phyloP scores from a whole-genome alignment of 177 flowering plant genomes.

The Telopea speciosissima region DNA sequence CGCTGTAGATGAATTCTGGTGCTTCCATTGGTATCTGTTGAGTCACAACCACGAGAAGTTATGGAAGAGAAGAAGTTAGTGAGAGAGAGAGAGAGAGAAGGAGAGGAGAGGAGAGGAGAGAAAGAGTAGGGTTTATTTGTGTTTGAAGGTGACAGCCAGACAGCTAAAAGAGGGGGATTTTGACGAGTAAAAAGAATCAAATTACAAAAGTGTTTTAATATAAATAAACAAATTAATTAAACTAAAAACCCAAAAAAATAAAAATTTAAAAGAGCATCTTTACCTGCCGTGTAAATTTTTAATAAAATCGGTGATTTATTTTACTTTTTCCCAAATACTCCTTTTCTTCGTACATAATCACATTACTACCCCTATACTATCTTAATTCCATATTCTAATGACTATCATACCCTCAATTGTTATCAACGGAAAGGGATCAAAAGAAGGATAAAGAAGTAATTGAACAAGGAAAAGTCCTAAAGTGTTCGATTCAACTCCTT shows the following conservation, averaged over 20 bases:
- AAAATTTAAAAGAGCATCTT: constrained; percentile 16
- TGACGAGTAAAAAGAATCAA: constrained; percentile 19
- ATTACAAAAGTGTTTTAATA: not conserved
- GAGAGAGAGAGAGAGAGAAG: constrained; percentile 18
- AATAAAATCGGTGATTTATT: too few species aligned
- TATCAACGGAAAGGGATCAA: too few species aligned
- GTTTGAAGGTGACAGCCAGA: constrained; percentile 54
- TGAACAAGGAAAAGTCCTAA: not conserved
- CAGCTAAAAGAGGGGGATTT: constrained; percentile 55
- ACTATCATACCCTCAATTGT: too few species aligned
- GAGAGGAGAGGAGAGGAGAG: too few species aligned
- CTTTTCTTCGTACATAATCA: constrained; percentile 1
- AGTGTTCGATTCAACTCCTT: constrained; percentile 42
- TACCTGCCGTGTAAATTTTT: constrained; percentile 15
- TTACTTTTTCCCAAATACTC: not conserved
- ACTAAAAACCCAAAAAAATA: too few species aligned
- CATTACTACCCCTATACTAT: constrained; percentile 9
- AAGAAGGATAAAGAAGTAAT: constrained; percentile 11
- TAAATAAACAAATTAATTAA: not conserved
- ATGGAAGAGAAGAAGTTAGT: constrained; percentile 13
- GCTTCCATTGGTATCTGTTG: constrained; percentile 38
- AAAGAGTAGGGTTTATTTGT: constrained; percentile 42
- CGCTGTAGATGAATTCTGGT: constrained; percentile 39
- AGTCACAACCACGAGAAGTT: not conserved
- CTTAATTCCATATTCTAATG: not conserved